Base-by-base conservation (phyloP, 345 rosid species). In the Eucalyptus curtisii region DNA sequence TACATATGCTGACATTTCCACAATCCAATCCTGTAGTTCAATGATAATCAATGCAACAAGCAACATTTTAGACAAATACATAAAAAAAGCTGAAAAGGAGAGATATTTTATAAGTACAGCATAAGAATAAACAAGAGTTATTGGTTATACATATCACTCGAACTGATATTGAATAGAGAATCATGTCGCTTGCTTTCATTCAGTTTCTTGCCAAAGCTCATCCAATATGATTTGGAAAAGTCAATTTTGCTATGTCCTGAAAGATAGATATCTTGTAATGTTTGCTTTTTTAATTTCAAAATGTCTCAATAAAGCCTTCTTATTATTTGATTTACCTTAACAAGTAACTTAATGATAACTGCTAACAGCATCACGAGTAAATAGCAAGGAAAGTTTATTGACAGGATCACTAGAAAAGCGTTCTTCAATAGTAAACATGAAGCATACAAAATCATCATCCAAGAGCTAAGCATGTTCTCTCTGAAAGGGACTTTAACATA, bases 1-100 rank as follows among this genome's bases (percentile, higher is more conserved):
- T 66, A 96, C 93, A 76, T 91, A 96, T 9, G 95, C 93, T 45
- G 99, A 92, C 98, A 97, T 97, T 91, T 97, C 99, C 76, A 92
- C 94, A 64, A 96, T 92, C 99, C 99, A 96, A 86, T 94, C 97
- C 99, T 96, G 94, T 94, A 90, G 87, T 81, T 88, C 37, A 42
- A 89, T 48, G 87, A 82, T 44, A 89, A 12, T 6, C 20, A 86
- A 89, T 44, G 87, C 30, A 71, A 86, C 24, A 84, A 30, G 22
- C 49, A 88, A 22, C 12, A 55, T 47, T 88, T 44, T 19, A 53
- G 52, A 52, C 53, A 85, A 57, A 42, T n/a, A 50, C 40, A n/a
- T 3, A 27, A 88, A 8, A 81, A 47, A 59, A 31, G 52, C 61
- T 13, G 25, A 44, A 86, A 20, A 47, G 33, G 47, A 37, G 19